phyloP scores from a whole-genome alignment of 208 protist species.

The Leishmania turanica region DNA sequence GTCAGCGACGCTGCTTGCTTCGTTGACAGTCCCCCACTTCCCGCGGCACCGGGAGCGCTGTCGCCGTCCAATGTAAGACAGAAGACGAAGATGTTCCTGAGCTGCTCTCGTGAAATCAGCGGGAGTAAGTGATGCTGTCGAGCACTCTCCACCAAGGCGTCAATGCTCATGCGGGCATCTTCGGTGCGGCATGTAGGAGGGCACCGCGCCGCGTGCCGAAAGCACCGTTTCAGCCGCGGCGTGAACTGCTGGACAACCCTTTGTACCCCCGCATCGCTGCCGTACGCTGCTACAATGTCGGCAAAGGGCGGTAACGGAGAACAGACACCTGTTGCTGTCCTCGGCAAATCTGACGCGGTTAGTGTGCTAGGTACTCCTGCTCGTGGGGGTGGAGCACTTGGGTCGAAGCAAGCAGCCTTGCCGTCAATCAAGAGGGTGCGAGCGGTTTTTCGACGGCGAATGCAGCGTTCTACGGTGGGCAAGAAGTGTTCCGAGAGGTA shows the following conservation, averaged over 20 bases:
- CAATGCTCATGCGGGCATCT: conserved; percentile 43
- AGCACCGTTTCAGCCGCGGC: conserved; percentile 45
- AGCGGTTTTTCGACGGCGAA: not conserved
- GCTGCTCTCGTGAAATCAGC: conserved; percentile 41
- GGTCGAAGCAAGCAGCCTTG: not conserved
- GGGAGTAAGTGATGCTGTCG: conserved; percentile 49
- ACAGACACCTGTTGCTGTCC: not conserved
- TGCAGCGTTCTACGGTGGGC: conserved; percentile 17
- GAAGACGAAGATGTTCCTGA: conserved; percentile 52
- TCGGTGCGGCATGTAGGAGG: not conserved
- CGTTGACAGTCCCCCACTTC: not conserved
- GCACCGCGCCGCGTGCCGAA: conserved; percentile 24
- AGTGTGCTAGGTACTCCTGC: not conserved
- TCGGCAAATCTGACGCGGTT: not conserved
- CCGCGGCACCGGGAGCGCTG: not conserved
- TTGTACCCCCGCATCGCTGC: conserved; percentile 29
- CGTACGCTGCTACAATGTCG: conserved; percentile 10
- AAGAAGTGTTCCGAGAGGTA: conserved; percentile 34
- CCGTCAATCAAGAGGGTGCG: not conserved
- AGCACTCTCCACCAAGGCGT: conserved; percentile 43
- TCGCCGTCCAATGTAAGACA: conserved; percentile 21
- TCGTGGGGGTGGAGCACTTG: not conserved
- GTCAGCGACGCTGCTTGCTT: conserved; percentile 1
- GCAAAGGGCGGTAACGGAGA: not conserved
- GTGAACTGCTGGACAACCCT: conserved; percentile 38